A percentile compares a stretch with the other conserved stretches of the same genome.
These are phyloP conservation scores for Zasmidium cellare DNA, from an alignment of 2,329 filamentous ascomycete genomes.

Conservation along the genomic window DNA sequence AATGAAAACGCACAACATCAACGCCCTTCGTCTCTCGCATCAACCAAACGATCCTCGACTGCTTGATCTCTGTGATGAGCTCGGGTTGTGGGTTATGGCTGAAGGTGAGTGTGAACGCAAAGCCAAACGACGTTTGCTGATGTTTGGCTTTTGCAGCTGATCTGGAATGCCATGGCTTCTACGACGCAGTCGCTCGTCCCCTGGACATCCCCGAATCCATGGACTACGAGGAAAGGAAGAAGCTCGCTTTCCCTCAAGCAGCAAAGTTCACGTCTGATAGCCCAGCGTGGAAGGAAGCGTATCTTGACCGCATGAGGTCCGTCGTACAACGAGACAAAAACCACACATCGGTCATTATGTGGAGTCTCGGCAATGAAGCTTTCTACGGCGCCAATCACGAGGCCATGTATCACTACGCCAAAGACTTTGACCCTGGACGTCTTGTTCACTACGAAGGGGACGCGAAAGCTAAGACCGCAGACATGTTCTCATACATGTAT, in stretches of 20 bases:
- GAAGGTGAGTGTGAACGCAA: too few relatives aligned
- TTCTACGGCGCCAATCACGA: conserved; percentile 68
- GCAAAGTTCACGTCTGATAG: conserved; percentile 64
- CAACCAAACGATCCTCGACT: conserved; percentile 64
- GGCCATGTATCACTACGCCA: conserved; percentile 66
- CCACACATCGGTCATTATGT: conserved; percentile 67
- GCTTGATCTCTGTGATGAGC: conserved; percentile 62
- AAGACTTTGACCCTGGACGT: conserved; percentile 57
- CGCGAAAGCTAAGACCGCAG: conserved; percentile 57
- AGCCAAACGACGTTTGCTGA: too few relatives aligned
- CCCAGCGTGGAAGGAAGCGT: conserved; percentile 60
- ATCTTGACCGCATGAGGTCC: conserved; percentile 66
- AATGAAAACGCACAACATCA: conserved; percentile 72
- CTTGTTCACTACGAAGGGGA: conserved; percentile 69
- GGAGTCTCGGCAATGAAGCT: conserved; percentile 72
- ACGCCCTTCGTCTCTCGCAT: conserved; percentile 68
- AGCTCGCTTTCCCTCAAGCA: conserved; percentile 53
- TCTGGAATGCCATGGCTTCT: conserved; percentile 49
- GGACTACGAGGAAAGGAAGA: conserved; percentile 48
- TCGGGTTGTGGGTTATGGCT: conserved; percentile 66
- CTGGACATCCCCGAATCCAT: conserved; percentile 54
- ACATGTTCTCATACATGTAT: conserved; percentile 71
- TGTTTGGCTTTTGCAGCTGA: too few relatives aligned
- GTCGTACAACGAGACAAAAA: conserved; percentile 70
- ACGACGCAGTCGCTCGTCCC: conserved; percentile 32